Conservation (phyloP, 345 rosid genomes). For the Hevea brasiliensis region DNA sequence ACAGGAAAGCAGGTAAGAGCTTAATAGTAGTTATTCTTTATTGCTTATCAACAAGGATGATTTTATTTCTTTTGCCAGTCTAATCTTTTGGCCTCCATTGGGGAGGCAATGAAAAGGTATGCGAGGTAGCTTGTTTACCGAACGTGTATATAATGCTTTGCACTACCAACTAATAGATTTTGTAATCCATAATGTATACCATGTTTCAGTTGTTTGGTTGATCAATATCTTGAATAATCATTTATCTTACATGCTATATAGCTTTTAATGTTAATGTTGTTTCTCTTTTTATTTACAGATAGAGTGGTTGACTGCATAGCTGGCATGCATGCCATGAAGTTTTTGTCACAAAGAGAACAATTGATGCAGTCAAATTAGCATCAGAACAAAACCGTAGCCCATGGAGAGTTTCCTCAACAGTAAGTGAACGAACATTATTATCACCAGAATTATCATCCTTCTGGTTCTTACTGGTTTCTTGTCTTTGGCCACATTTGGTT, state of each 20-base stretch:
- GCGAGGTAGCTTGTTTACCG: not conserved
- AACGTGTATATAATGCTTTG: not conserved
- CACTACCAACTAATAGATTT: not conserved
- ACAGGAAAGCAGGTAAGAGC: conserved; percentile 79
- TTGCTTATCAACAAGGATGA: not conserved
- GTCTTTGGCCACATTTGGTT: not conserved
- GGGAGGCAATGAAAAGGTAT: not conserved
- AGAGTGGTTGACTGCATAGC: conserved; percentile 95
- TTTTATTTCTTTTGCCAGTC: conserved; percentile 1
- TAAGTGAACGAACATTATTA: conserved; percentile 39
- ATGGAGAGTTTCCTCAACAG: conserved; percentile 96
- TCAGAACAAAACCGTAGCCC: conserved; percentile 76
- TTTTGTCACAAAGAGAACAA: conserved; percentile 69
- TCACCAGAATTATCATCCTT: not conserved
- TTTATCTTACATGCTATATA: not conserved
- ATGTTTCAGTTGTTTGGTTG: not conserved
- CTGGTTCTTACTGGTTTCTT: not conserved
- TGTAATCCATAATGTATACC: not conserved
- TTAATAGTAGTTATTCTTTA: not conserved
- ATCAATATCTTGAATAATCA: not conserved
- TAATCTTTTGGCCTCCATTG: not conserved
- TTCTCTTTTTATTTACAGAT: conserved; percentile 48
- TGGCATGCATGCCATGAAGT: conserved; percentile 99
- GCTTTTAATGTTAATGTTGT: not conserved
- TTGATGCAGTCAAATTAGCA: conserved; percentile 67